These are phyloP conservation scores for Pichia kluyveri DNA, from an alignment of 805 yeast genomes.

Conservation along the genomic window DNA sequence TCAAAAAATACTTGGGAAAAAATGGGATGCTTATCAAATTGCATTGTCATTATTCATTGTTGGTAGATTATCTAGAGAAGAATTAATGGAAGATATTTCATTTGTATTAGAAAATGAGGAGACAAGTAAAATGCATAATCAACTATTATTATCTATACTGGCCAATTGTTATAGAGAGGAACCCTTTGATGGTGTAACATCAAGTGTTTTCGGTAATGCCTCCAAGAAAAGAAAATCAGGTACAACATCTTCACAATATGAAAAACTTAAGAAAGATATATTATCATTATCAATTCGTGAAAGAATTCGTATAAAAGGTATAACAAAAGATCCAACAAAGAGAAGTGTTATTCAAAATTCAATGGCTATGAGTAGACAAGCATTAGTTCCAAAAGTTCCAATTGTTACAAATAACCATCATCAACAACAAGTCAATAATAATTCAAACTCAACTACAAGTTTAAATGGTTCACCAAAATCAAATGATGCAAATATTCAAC, in stretches of 20 bases:
- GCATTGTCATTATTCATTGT: constrained; percentile 65
- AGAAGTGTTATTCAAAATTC: constrained; percentile 63
- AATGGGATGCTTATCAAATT: constrained; percentile 84
- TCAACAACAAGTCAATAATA: neutral
- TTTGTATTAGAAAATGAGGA: constrained; percentile 40
- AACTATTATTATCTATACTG: constrained; percentile 66
- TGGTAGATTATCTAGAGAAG: constrained; percentile 72
- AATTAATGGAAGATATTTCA: constrained; percentile 51
- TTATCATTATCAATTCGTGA: constrained; percentile 81
- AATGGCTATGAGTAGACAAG: constrained; percentile 60
- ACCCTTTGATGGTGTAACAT: constrained; percentile 45
- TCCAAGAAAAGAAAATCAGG: constrained; percentile 35
- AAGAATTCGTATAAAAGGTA: constrained; percentile 72
- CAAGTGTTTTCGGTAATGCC: constrained; percentile 39
- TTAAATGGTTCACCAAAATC: neutral
- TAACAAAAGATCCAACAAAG: constrained; percentile 77
- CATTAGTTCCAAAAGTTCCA: constrained; percentile 79
- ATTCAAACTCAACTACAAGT: neutral
- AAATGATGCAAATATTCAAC: neutral
- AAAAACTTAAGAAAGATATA: constrained; percentile 73
- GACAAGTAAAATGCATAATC: constrained; percentile 66
- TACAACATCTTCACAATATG: constrained; percentile 63
- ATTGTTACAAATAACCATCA: constrained; percentile 33
- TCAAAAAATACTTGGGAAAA: constrained; percentile 60
- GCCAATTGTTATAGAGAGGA: constrained; percentile 78